Evolutionary conservation across 2,329 filamentous ascomycete species (phyloP).

Genomic region (Cordyceps pruinosa): DNA sequence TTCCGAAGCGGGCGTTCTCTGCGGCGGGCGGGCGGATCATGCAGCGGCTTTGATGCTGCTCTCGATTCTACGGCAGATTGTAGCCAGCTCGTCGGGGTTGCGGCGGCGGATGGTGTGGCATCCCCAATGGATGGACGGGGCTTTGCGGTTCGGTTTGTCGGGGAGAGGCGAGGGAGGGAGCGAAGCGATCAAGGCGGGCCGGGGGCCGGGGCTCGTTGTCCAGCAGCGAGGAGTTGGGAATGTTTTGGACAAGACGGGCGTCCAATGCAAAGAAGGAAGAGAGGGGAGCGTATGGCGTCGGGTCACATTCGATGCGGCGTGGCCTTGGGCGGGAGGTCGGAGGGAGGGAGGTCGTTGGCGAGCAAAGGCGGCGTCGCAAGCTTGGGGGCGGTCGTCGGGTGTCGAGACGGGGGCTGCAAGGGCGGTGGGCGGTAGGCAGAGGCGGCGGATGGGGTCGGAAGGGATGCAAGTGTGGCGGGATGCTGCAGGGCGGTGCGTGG

Average conservation of each 20-base stretch:
- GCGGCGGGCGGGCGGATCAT: not conserved
- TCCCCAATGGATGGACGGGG: not conserved
- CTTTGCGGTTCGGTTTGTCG: not conserved
- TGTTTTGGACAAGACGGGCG: not conserved
- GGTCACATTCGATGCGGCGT: conserved; percentile 6
- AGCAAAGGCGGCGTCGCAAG: not conserved
- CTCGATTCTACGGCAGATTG: not conserved
- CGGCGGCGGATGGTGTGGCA: not conserved
- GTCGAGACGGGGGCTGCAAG: not conserved
- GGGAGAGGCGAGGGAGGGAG: not conserved
- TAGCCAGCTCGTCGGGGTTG: not conserved
- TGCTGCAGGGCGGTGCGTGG: not conserved
- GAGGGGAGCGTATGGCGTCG: not conserved
- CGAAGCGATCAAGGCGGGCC: not conserved
- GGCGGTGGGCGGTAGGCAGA: not conserved
- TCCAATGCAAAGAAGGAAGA: not conserved
- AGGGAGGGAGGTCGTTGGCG: not conserved
- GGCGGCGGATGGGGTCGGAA: not conserved
- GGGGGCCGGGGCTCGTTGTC: not conserved
- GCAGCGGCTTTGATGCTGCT: not conserved
- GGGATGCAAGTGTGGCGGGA: not conserved
- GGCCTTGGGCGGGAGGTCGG: not conserved
- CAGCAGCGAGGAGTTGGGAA: conserved; percentile 1
- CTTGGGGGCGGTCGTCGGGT: not conserved
- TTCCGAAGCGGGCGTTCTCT: not conserved